Evolutionary conservation across 179 eudicot genomes (phyloP), one percentile per base, ranked within the genome.

Genomic region (Silene vulgaris): DNA sequence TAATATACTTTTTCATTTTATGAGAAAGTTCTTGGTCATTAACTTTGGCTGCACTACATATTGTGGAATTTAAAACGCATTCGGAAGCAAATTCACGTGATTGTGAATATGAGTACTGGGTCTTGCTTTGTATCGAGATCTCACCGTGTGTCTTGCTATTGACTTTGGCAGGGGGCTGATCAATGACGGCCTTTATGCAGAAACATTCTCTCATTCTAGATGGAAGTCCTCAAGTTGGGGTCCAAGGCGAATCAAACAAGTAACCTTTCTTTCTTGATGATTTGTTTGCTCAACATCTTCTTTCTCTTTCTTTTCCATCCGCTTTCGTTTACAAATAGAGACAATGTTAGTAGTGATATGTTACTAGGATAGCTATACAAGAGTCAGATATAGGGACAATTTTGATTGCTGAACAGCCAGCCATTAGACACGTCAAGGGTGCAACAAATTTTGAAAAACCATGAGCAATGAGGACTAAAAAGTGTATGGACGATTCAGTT

Each of bases 171-270:
- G 97, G 87, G 97, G 97, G 78, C 79, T 92, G 76, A 83, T 95
- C 50, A 89, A 93, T 83, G 99, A 95, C 76, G 16, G 79, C 75
- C 82, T 88, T 68, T 92, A 90, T 79, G 99, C 99, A 29, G 99
- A 95, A 86, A 71, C 87, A 50, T 95, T 72, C 85, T 86, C 96
- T 20, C 87, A 84, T 60, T 92, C 97, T 67, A 87, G 90, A 86
- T 95, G 93, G 90, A 80, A 88, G 73, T 88, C 97, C 30, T 89
- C 86, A 75, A 86, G 84, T 73, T 95, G 99, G 99, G 99, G 99
- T 37, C 99, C 99, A 40, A 77, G 88, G 73, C 85, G 93, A 82
- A 88, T 95, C 80, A 89, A 88, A 75, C 95, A 87, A 78, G 99
- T 95, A 83, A 83, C 86, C 35, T 71, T 71, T 75, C 26, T 16